These are phyloP conservation scores for Pharus latifolius DNA, from an alignment of 176 grass and related monocot genomes.

Conservation along the genomic window DNA sequence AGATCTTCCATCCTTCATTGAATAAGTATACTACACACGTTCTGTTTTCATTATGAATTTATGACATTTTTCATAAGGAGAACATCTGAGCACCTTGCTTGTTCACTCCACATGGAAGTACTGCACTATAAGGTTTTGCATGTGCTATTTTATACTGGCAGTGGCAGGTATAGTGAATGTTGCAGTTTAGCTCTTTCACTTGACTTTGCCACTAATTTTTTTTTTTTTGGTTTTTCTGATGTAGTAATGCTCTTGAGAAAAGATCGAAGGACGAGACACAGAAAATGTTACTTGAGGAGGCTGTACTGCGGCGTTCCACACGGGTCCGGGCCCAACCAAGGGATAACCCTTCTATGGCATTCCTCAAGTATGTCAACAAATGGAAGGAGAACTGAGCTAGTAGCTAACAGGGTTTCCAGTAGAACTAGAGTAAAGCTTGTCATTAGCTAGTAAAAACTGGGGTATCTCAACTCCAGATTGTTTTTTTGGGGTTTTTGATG, in stretches of 20 bases:
- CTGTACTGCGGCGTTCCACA: constrained; percentile 54
- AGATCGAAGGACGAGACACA: constrained; percentile 47
- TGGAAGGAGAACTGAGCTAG: constrained; percentile 44
- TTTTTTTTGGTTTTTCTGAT: background rate
- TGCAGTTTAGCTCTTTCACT: background rate
- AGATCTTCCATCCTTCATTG: background rate
- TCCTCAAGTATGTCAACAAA: constrained; percentile 77
- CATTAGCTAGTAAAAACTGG: too few species aligned
- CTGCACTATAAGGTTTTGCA: too few species aligned
- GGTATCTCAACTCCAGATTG: background rate
- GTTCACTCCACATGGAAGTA: background rate
- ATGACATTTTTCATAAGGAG: background rate
- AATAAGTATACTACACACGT: background rate
- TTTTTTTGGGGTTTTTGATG: background rate
- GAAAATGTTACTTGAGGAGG: constrained; percentile 49
- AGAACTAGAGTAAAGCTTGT: too few species aligned
- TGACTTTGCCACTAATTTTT: background rate
- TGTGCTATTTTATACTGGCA: too few species aligned
- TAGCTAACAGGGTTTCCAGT: background rate
- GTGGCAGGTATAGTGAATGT: background rate
- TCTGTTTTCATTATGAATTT: background rate
- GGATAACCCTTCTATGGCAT: constrained; percentile 50
- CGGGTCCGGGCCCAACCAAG: constrained; percentile 63
- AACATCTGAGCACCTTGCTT: background rate
- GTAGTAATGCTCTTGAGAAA: constrained; percentile 61